These are phyloP conservation scores for Podospora didyma DNA, from an alignment of 495 filamentous ascomycete genomes.

Conservation along the genomic window DNA sequence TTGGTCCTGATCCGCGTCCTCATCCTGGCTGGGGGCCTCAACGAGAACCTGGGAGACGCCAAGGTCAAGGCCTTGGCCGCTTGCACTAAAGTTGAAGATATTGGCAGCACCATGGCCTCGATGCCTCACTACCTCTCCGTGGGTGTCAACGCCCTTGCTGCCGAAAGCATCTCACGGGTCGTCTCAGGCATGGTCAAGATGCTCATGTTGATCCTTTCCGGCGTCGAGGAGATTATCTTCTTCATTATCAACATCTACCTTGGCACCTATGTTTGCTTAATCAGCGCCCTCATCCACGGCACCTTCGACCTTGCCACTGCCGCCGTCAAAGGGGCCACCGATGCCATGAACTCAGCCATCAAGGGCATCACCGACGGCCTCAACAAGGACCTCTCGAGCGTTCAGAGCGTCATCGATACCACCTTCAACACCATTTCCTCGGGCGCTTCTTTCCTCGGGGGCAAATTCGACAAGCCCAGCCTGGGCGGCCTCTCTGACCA, in stretches of 20 bases:
- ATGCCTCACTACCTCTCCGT: conserved; percentile 91
- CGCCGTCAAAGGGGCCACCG: conserved; percentile 64
- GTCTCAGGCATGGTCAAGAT: conserved; percentile 73
- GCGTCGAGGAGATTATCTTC: conserved; percentile 79
- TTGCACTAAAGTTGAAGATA: conserved; percentile 87
- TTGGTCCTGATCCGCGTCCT: conserved; percentile 79
- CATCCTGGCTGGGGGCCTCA: conserved; percentile 64
- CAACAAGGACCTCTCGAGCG: conserved; percentile 45
- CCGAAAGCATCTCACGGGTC: conserved; percentile 68
- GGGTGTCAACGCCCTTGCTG: conserved; percentile 84
- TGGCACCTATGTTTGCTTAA: conserved; percentile 81
- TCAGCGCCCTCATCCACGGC: conserved; percentile 73
- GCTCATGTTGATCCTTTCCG: conserved; percentile 72
- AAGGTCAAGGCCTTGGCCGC: conserved; percentile 77
- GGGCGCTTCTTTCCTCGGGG: background rate
- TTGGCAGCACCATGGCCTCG: conserved; percentile 93
- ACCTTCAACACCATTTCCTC: conserved; percentile 47
- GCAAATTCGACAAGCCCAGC: conserved; percentile 28
- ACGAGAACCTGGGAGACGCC: conserved; percentile 69
- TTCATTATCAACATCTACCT: conserved; percentile 89
- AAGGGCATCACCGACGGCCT: conserved; percentile 61
- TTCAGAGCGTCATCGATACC: conserved; percentile 59
- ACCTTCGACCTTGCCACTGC: conserved; percentile 65
- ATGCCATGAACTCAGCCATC: conserved; percentile 71
- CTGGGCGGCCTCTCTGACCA: conserved; percentile 54